phyloP scores from a whole-genome alignment of 768 basidiomycete genomes.

The Collybia sp. region DNA sequence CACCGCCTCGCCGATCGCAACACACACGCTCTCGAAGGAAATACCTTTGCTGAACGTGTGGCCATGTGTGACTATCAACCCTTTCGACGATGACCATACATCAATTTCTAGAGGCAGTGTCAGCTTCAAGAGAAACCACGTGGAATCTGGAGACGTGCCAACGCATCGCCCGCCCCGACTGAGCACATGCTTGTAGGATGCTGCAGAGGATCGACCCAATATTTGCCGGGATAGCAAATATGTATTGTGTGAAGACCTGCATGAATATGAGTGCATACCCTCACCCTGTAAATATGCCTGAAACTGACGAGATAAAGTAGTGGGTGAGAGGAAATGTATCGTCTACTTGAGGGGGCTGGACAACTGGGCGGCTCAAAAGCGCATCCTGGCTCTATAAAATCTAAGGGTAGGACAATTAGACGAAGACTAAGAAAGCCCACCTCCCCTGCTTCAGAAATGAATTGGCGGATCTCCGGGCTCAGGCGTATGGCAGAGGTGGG shows the following conservation, averaged over 20 bases:
- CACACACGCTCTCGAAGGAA: conserved; percentile 46
- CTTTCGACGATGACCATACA: conserved; percentile 54
- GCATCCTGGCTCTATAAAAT: conserved; percentile 21
- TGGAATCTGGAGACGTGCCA: conserved; percentile 17
- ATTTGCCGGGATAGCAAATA: conserved; percentile 58
- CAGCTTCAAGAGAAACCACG: background rate
- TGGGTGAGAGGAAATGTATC: conserved; percentile 44
- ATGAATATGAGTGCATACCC: background rate
- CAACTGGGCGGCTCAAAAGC: conserved; percentile 30
- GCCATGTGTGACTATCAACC: conserved; percentile 57
- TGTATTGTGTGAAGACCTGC: conserved; percentile 63
- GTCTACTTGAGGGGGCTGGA: conserved; percentile 29
- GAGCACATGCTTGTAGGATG: conserved; percentile 52
- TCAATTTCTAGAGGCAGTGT: conserved; percentile 45
- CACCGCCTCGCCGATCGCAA: conserved; percentile 43
- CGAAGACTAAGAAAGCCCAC: conserved; percentile 15
- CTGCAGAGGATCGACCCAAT: conserved; percentile 47
- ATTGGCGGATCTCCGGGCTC: conserved; percentile 31
- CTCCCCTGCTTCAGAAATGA: conserved; percentile 24
- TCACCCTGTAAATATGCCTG: background rate
- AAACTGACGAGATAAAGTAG: conserved; percentile 53
- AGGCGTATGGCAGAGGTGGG: conserved; percentile 23
- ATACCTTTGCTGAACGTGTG: conserved; percentile 52
- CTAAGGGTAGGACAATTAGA: too few relatives aligned
- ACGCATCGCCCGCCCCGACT: conserved; percentile 49